Evolutionary conservation across 345 rosid species (phyloP), one percentile per base, ranked within the genome.

Genomic region (Heritiera littoralis): DNA sequence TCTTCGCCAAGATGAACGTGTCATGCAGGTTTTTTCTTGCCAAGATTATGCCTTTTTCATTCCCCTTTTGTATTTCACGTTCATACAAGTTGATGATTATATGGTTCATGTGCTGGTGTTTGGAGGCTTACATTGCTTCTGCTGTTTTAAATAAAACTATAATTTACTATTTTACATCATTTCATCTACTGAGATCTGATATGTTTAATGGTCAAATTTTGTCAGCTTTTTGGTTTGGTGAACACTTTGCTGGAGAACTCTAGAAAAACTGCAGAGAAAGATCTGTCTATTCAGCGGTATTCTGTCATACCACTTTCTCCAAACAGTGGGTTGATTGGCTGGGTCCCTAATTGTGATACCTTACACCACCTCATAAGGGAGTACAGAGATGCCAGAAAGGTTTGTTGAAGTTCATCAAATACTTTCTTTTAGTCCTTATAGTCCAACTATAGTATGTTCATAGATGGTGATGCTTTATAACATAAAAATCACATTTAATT

Each of bases 271-370:
- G 65, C 87, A 5, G 98, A 95, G 82, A 95, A 95, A 84, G 98
- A 95, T 89, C 86, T 93, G 70, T 87, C 97, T 40, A 95, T 95
- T 82, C 87, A 93, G 84, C 88, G 98, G 77, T 95, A 95, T 90
- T 52, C 84, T 78, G 98, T 95, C 56, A 95, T 95, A 80, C 98
- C 98, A 49, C 83, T 95, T 68, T 95, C 98, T 84, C 94, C 98
- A 74, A 95, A 95, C 80, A 95, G 97, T 80, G 98, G 98, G 70
- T 87, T 95, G 77, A 95, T 95, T 58, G 98, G 82, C 83, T 95
- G 98, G 98, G 98, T 95, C 78, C 98, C 98, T 52, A 86, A 92
- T 80, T 95, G 98, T 59, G 98, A 95, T 85, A 95, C 98, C 71
- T 89, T 95, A 48, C 97, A 95, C 87, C 87, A 90, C 0, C 98